Base-by-base conservation (phyloP, 345 rosid genomes). In the Brassica juncea region DNA sequence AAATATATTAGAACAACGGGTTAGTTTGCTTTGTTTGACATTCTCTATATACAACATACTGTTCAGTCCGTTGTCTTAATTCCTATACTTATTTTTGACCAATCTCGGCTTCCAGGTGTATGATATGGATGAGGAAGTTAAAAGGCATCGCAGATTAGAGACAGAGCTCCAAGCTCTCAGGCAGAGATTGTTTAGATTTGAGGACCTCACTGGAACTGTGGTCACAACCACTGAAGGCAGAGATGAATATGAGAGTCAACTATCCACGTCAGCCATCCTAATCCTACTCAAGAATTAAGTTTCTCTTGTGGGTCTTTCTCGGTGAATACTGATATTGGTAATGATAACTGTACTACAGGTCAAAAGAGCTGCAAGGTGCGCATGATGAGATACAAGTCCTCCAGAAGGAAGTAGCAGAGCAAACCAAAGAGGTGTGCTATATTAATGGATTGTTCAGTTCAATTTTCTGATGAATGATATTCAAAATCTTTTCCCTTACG, bases 51-150 rank as follows among this genome's bases (percentile, higher is more conserved):
- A 19, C n/a, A 28, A 11, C n/a, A n/a, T 15, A 6, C 4, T 64
- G 58, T 54, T 34, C 59, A 60, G 37, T 47, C 59, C 8, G 14
- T 30, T 62, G 75, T 70, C 12, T 27, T 8, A 15, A 49, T 11
- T 49, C 25, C 28, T 61, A 12, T 65, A 63, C 72, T 64, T 27
- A 75, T 34, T 11, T 75, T 65, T 72, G 34, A 27, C 31, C 66
- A 77, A 39, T 84, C 81, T 71, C 75, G 66, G 80, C 78, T 39
- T 44, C 42, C 75, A 94, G 98, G 94, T 88, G 68, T 78, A 79
- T 85, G 98, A 91, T 85, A 88, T 91, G 97, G 91, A 88, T 80
- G 92, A 86, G 61, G 93, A 94, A 81, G 91, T 94, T 69, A 92
- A 87, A 81, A 86, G 89, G 82, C 92, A 92, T 81, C 85, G 83